These are phyloP conservation scores for Aurantiochytrium sp. DNA, from an alignment of 108 stramenopile species.

Conservation along the genomic window DNA sequence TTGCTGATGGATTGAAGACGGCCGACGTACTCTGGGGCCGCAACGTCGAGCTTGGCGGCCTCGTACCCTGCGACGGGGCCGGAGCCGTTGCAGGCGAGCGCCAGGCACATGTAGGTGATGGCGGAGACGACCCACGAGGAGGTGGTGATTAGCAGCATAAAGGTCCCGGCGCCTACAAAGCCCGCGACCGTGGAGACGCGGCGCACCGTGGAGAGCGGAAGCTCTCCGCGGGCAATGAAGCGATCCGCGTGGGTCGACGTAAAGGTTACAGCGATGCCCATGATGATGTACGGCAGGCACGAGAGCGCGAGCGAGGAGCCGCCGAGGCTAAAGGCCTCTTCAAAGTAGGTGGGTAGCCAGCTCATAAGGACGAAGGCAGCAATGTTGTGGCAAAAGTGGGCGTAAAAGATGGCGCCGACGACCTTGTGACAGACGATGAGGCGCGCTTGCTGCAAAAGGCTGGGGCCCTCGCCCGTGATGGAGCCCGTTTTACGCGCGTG, in stretches of 20 bases:
- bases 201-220: background rate
- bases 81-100: slow-evolving; percentile 2
- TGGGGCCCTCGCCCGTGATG: background rate
- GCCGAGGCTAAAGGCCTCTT: background rate
- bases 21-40: slow-evolving; percentile 11
- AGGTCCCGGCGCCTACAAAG: slow-evolving; percentile 25
- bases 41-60: slow-evolving; percentile 17
- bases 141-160: background rate
- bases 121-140: background rate
- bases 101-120: background rate
- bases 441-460: background rate
- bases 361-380: slow-evolving; percentile 5
- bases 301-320: slow-evolving; percentile 15
- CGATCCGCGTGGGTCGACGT: background rate
- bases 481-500: no score
- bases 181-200: background rate
- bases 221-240: background rate
- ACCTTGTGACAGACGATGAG: background rate
- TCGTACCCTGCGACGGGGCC: slow-evolving; percentile 26
- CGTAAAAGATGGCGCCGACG: background rate
- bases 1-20: slow-evolving; percentile 1
- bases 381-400: slow-evolving; percentile 29
- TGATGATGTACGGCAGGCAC: slow-evolving; percentile 3
- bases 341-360: slow-evolving; percentile 23
- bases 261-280: slow-evolving; percentile 9